Evolutionary conservation across 1,284 basidiomycete genomes (phyloP).

Genomic region (Boletellus deceptivus): DNA sequence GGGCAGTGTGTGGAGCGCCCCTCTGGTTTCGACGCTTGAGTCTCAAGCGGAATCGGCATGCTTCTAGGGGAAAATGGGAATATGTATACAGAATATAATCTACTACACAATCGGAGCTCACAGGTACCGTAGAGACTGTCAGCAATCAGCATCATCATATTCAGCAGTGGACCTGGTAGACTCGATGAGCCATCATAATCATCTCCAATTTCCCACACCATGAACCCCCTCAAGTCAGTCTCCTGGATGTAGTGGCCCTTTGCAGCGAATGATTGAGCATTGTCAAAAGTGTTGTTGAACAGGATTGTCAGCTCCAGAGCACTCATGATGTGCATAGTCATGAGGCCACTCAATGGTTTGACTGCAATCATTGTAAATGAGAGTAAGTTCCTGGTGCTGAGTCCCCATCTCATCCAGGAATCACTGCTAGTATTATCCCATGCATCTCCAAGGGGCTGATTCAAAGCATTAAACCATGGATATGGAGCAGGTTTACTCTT

Average conservation of each 20-base stretch:
- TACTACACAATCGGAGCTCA: not conserved
- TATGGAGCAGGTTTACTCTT: constrained; percentile 30
- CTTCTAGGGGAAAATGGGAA: too few species aligned
- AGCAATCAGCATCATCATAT: constrained; percentile 1
- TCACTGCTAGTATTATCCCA: constrained; percentile 37
- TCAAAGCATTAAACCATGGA: constrained; percentile 36
- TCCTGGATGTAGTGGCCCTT: constrained; percentile 54
- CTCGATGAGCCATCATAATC: constrained; percentile 40
- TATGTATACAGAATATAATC: too few species aligned
- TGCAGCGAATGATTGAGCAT: constrained; percentile 47
- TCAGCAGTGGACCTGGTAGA: constrained; percentile 29
- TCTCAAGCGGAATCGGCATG: too few species aligned
- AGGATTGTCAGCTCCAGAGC: not conserved
- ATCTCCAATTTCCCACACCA: constrained; percentile 55
- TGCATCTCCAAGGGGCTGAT: constrained; percentile 39
- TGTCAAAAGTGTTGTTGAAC: constrained; percentile 39
- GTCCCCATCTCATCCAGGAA: constrained; percentile 40
- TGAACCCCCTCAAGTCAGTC: constrained; percentile 47
- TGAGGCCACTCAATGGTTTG: constrained; percentile 38
- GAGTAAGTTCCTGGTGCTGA: constrained; percentile 38
- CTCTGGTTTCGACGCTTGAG: too few species aligned
- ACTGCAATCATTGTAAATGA: constrained; percentile 43
- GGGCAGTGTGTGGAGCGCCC: too few species aligned
- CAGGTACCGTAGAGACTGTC: too few species aligned
- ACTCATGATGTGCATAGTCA: not conserved